Evolutionary conservation across 23 red algal genomes (phyloP), one percentile per base, ranked within the genome.

Genomic region (Gracilaria caudata): DNA sequence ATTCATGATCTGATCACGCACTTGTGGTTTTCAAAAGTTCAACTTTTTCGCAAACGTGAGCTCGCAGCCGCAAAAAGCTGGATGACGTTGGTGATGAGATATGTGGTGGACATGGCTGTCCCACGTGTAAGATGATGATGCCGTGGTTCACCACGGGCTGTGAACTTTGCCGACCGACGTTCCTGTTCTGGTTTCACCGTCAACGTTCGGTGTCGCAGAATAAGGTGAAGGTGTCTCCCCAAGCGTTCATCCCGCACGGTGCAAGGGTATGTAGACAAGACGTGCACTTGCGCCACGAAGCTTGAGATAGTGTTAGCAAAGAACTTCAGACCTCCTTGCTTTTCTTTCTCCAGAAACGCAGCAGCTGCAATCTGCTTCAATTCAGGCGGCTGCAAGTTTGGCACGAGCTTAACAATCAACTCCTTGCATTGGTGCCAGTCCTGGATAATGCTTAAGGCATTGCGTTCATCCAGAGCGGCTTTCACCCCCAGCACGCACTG

Each of bases 391-490:
- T 85, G 34, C 25, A 68, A 34, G 40, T 85, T 85, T 0, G 28
- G 37, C 10, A 44, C 81, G n/a, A 73, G 63, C 40, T 68, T 70
- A 19, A 64, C 49, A 36, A 85, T 85, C 3, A 85, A 39, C 30
- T 34, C 41, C 30, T 85, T 85, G 43, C 38, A 85, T 36, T 74
- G 35, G 21, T 38, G 6, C 5, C 12, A 9, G 32, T 74, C 68
- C 7, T 4, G 7, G 36, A 74, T 46, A 33, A 74, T 74, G 35
- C 40, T 74, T 23, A 23, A 74, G 33, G 40, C 40, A 44, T 88
- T 88, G 17, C 77, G 55, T 34, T 76, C 38, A 25, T 88, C 84
- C 21, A 88, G 38, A 20, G 84, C 43, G 2, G 20, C 20, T 32
- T 64, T 78, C 9, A 64, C 41, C 58, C 77, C 84, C 39, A 78